Conservation (phyloP, 257 asterid species). For the Craterostigma plantagineum region DNA sequence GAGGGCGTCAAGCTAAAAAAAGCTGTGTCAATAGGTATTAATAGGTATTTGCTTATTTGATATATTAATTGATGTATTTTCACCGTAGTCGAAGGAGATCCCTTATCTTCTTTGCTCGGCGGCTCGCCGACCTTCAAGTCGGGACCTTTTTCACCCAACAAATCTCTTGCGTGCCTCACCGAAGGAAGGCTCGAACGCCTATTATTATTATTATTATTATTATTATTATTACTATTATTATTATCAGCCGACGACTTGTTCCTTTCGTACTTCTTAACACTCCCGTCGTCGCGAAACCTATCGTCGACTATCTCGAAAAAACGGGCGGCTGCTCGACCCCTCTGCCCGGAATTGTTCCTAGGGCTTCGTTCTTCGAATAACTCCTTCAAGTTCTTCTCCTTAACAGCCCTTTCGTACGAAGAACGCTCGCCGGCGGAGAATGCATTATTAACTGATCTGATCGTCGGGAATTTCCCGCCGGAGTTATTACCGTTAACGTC, state of each 20-base stretch:
- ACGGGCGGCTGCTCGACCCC: constrained; percentile 22
- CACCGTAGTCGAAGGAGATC: constrained; percentile 27
- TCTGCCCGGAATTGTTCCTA: constrained; percentile 13
- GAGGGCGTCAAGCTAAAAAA: too few relatives aligned
- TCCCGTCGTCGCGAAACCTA: constrained; percentile 66
- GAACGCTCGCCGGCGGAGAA: too few relatives aligned
- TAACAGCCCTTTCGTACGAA: constrained; percentile 20
- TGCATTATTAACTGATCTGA: too few relatives aligned
- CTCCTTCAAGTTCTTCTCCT: constrained; percentile 16
- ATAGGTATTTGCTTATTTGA: too few relatives aligned
- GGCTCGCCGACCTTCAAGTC: constrained; percentile 23
- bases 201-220: too few relatives aligned
- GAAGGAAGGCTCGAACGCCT: constrained; percentile 16
- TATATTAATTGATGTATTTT: too few relatives aligned
- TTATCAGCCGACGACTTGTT: constrained; percentile 14
- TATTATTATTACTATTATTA: too few relatives aligned
- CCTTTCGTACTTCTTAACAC: constrained; percentile 29
- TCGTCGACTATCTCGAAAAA: constrained; percentile 91
- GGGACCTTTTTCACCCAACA: constrained; percentile 25
- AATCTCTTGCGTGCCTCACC: constrained; percentile 16
- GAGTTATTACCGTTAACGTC: too few relatives aligned
- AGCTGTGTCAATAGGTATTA: too few relatives aligned
- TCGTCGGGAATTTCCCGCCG: constrained; percentile 16
- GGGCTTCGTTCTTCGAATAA: constrained; percentile 48
- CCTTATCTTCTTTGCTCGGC: constrained; percentile 12